Conservation (phyloP, 345 rosid species). For the Citrus hindsii region DNA sequence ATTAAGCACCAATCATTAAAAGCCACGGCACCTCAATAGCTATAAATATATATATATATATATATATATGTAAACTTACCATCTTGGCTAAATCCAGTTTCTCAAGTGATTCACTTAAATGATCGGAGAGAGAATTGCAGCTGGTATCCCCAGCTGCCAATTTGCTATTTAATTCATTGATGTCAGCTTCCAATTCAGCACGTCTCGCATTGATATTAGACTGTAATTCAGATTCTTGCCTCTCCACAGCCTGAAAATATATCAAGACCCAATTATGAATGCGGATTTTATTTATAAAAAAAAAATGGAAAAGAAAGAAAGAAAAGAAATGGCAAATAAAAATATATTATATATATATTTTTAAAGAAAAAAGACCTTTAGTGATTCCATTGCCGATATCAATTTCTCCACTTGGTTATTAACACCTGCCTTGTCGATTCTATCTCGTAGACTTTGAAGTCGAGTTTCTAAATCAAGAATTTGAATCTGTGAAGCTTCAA, state of each 20-base stretch:
- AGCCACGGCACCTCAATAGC: background rate
- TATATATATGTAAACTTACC: conserved; percentile 22
- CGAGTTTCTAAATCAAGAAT: background rate
- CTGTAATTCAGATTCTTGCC: conserved; percentile 42
- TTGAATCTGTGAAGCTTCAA: background rate
- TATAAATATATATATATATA: too few relatives aligned
- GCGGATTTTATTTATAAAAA: too few relatives aligned
- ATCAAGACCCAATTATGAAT: background rate
- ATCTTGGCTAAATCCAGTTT: conserved; percentile 54
- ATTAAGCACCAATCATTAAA: too few relatives aligned
- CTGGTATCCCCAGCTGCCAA: conserved; percentile 27
- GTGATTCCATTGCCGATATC: conserved; percentile 35
- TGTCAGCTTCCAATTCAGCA: conserved; percentile 43
- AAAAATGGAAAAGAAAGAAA: too few relatives aligned
- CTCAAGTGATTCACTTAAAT: conserved; percentile 37
- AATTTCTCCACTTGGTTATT: conserved; percentile 38
- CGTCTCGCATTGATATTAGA: conserved; percentile 31
- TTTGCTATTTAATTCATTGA: conserved; percentile 46
- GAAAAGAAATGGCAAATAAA: background rate
- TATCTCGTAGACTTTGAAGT: conserved; percentile 38
- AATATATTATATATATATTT: background rate
- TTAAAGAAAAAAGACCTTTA: conserved; percentile 36
- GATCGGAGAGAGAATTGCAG: conserved; percentile 29
- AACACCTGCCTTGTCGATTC: conserved; percentile 27
- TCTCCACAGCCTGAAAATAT: conserved; percentile 46